Base-by-base conservation (phyloP, 1,284 basidiomycete genomes). In the Malassezia yamatoensis region DNA sequence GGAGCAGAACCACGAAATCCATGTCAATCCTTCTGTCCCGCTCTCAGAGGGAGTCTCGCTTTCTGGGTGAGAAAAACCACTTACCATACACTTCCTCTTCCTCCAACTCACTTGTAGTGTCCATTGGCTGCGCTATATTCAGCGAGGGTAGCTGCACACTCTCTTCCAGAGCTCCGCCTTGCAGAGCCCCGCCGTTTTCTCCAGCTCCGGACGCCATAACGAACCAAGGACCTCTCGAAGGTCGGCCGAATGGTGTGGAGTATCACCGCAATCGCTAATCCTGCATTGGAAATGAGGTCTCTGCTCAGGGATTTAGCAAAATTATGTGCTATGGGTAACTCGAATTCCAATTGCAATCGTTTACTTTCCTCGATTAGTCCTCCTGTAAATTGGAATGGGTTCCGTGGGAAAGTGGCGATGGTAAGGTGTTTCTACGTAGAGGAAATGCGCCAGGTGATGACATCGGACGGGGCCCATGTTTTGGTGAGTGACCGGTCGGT, bases 1-100 rank as follows among this genome's bases (percentile, higher is more conserved):
- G 18, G 90, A 90, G 74, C 91, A 96, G 80, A 96, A 99, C 94
- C 93, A 99, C 67, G 85, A 86, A 72, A 93, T 93, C 90, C 89
- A 94, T 59, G 94, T 98, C 61, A 90, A 59, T 5, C 74, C 65
- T 29, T 74, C 72, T 2, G 72, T 72, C 4, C 69, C 70, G 29
- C 60, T 65, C 40, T 72, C 70, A 3, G 69, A 67, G 6, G 60
- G 61, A 11, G 70, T 70, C 48, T 72, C 70, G 11, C 61, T 63
- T 35, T 62, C 63, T 55, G 20, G 10, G 16, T 53, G 35, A 53
- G n/a, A 46, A 24, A 21, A 13, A 10, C 4, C 15, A 51, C 54
- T 18, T 16, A 55, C 54, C 54, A 38, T 57, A 57, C 12, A 57
- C 18, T 9, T 42, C 53, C 36, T 57, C 54, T 8, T 57, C 54